phyloP scores from a whole-genome alignment of 148 eudicot genomes.

The Nepenthes gracilis region DNA sequence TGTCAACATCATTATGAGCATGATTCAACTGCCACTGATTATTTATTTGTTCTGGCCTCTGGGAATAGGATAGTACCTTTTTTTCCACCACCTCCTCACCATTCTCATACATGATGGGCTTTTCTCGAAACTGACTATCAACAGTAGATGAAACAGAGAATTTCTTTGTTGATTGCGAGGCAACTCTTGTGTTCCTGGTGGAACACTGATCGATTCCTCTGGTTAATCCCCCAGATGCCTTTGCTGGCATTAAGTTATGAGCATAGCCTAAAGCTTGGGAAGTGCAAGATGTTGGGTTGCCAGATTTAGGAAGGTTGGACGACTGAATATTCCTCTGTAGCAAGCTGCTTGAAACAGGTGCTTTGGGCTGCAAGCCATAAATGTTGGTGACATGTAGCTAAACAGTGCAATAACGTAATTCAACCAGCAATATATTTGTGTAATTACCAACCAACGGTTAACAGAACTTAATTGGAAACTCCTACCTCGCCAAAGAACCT shows the following conservation, averaged over 20 bases:
- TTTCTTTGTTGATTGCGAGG: constrained; percentile 12
- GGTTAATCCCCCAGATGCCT: constrained; percentile 3
- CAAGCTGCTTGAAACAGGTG: constrained; percentile 15
- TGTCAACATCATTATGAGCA: constrained; percentile 9
- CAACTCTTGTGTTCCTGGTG: constrained; percentile 7
- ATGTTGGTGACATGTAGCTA: constrained; percentile 2
- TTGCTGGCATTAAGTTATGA: constrained; percentile 19
- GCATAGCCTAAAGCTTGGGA: constrained; percentile 9
- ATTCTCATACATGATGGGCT: constrained; percentile 5
- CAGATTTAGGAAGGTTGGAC: constrained; percentile 15
- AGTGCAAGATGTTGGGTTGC: constrained; percentile 16
- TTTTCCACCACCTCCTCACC: constrained; percentile 14
- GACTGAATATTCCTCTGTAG: constrained; percentile 15
- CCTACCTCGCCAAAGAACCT: constrained; percentile 80
- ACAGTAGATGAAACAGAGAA: constrained; percentile 18
- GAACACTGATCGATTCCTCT: constrained; percentile 6
- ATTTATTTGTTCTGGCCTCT: constrained; percentile 7
- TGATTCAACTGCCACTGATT: constrained; percentile 5
- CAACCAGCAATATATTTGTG: background rate
- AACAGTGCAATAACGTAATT: constrained; percentile 2
- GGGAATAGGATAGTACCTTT: constrained; percentile 3
- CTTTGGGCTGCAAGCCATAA: constrained; percentile 19
- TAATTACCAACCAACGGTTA: background rate
- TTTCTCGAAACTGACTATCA: constrained; percentile 5
- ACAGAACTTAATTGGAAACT: background rate